These are phyloP conservation scores for Cicer chorassanicum DNA, from an alignment of 306 rosid species.

Conservation along the genomic window DNA sequence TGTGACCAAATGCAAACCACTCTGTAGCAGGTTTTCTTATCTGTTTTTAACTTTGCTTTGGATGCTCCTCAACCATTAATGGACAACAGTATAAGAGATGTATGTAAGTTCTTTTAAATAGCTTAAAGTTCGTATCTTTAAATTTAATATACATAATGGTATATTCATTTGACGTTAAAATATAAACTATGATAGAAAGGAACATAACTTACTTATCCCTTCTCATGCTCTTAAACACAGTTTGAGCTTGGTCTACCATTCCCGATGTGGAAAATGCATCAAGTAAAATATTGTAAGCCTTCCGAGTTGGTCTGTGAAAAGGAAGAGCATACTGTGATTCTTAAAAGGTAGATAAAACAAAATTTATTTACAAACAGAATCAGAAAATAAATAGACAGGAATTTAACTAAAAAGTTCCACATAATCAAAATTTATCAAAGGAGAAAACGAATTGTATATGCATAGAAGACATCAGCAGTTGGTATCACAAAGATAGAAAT, in stretches of 20 bases:
- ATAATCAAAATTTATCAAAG: slow-evolving; percentile 4
- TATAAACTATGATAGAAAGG: slow-evolving; percentile 26
- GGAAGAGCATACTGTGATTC: slow-evolving; percentile 23
- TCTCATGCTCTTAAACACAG: slow-evolving; percentile 90
- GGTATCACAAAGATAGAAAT: neutral
- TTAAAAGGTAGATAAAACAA: neutral
- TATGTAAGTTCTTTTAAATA: neutral
- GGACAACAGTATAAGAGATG: neutral
- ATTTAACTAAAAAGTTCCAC: slow-evolving; percentile 11
- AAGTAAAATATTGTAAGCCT: slow-evolving; percentile 90
- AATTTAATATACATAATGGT: slow-evolving; percentile 5
- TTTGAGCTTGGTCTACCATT: slow-evolving; percentile 92
- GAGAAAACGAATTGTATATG: neutral
- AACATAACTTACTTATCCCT: slow-evolving; percentile 74
- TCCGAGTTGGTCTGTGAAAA: slow-evolving; percentile 79
- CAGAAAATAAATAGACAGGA: slow-evolving; percentile 7
- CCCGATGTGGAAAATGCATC: slow-evolving; percentile 95
- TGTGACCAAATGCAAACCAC: slow-evolving; percentile 14
- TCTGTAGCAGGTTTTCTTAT: neutral
- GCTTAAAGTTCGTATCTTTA: neutral
- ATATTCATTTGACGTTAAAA: slow-evolving; percentile 9
- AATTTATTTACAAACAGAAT: slow-evolving; percentile 8
- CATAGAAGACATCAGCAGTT: neutral
- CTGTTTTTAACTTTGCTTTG: neutral
- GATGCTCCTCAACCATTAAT: slow-evolving; percentile 11